These are phyloP conservation scores for Fusarium mundagurra DNA, from an alignment of 2,329 filamentous ascomycete species.

Conservation along the genomic window DNA sequence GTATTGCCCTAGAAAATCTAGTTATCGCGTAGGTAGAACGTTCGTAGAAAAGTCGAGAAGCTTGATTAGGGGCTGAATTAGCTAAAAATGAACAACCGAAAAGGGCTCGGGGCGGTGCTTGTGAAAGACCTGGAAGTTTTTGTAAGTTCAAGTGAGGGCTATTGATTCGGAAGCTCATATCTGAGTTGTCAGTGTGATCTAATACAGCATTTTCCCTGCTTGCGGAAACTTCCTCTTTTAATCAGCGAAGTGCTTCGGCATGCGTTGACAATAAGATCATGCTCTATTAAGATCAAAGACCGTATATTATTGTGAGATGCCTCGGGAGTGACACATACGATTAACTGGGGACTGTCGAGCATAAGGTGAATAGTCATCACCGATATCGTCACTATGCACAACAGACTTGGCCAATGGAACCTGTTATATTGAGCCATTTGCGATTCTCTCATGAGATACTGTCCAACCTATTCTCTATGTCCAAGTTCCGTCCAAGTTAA, in stretches of 20 bases:
- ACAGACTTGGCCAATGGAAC: neutral
- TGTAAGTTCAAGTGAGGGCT: neutral
- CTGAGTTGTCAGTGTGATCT: neutral
- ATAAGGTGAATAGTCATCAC: neutral
- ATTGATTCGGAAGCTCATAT: neutral
- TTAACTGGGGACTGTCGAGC: neutral
- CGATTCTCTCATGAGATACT: conserved; percentile 29
- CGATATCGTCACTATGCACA: neutral
- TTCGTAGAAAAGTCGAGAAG: neutral
- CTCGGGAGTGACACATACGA: neutral
- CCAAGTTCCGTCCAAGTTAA: conserved; percentile 8
- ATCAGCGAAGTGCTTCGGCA: neutral
- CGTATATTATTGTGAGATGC: no score
- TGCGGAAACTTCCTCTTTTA: neutral
- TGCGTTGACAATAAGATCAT: neutral
- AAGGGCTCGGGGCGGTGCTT: no score
- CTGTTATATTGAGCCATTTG: conserved; percentile 3
- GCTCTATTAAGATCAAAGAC: neutral
- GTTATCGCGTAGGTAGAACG: conserved; percentile 58
- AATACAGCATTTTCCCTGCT: no score
- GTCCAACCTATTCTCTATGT: neutral
- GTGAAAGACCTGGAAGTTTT: neutral
- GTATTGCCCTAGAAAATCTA: conserved; percentile 62
- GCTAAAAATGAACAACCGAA: neutral
- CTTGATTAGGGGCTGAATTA: neutral